Evolutionary conservation across 495 filamentous ascomycete species (phyloP).

Genomic region (Annulohypoxylon nitens): DNA sequence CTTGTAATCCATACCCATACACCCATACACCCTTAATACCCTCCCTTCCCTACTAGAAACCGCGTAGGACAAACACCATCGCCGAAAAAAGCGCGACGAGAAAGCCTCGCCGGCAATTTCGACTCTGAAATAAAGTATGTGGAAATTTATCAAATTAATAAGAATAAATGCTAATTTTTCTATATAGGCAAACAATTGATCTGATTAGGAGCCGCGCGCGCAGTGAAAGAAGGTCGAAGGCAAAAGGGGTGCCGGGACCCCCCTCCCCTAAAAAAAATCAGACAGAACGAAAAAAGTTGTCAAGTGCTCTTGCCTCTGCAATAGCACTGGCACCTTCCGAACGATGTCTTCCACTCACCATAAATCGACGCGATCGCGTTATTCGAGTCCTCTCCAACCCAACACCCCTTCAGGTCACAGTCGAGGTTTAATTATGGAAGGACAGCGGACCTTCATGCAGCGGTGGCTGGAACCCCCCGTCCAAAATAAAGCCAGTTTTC

Average conservation of each 20-base stretch:
- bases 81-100: slow-evolving; percentile 44
- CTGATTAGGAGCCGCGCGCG: slow-evolving; percentile 35
- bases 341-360: slow-evolving; percentile 49
- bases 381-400: slow-evolving; percentile 65
- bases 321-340: not conserved
- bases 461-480: slow-evolving; percentile 80
- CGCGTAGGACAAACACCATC: slow-evolving; percentile 48
- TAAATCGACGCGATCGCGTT: slow-evolving; percentile 64
- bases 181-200: slow-evolving; percentile 34
- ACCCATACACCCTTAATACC: slow-evolving; percentile 14
- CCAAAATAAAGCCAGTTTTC: slow-evolving; percentile 76
- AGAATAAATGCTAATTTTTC: slow-evolving; percentile 30
- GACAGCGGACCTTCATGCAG: slow-evolving; percentile 59
- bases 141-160: not conserved
- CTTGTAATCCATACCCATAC: slow-evolving; percentile 9
- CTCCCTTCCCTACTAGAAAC: slow-evolving; percentile 38
- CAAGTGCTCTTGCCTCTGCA: not conserved
- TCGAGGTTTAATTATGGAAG: slow-evolving; percentile 51
- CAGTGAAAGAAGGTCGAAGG: slow-evolving; percentile 18
- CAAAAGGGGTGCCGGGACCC: slow-evolving; percentile 44
- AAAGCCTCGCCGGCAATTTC: slow-evolving; percentile 4
- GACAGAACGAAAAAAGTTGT: slow-evolving; percentile 11
- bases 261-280: slow-evolving; percentile 18
- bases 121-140: slow-evolving; percentile 14
- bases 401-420: slow-evolving; percentile 51